Evolutionary conservation across 1,139 yeast genomes (phyloP), one percentile per base, ranked within the genome.

Genomic region (Yamadazyma buinensis): DNA sequence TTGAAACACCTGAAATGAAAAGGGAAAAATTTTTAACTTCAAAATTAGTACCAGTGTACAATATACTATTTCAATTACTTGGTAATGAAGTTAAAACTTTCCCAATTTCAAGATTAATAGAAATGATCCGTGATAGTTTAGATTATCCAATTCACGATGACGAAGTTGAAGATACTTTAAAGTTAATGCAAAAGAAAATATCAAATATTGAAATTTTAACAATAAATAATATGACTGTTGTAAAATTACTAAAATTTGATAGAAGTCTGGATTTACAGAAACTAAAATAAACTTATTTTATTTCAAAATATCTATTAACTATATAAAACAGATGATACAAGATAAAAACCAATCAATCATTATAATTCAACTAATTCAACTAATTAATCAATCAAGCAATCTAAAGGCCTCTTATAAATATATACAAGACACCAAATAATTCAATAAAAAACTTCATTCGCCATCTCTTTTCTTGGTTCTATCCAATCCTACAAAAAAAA

Each of bases 1-100:
- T 19, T 17, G 44, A 42, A n/a, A 40, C 64, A 1, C 67, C 69
- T 2, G 65, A 70, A 40, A 39, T 49, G 19, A 61, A 61, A 30
- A 61, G 72, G 39, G 47, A 62, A 5, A 43, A 51, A 17, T 72
- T 61, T 40, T 47, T 77, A 10, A 46, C 54, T 5, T 66, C 71
- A 4, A 77, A 76, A 44, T 46, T 68, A 28, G 58, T 54, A 2
- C 63, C 55, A 10, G 45, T 68, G 6, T 69, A 67, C 41, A 63
- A 66, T 34, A 56, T 65, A 2, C 42, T 69, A 4, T 59, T 50
- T 42, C 74, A 67, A 37, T 36, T 57, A 13, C 42, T 35, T n/a
- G 40, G 37, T n/a, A 36, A 25, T n/a, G 40, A 30, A 32, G 32
- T 3, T 22, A 32, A 30, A n/a, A 43, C 59, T 15, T 51, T 52